phyloP scores from a whole-genome alignment of 345 rosid species.

The Salix arbutifolia region DNA sequence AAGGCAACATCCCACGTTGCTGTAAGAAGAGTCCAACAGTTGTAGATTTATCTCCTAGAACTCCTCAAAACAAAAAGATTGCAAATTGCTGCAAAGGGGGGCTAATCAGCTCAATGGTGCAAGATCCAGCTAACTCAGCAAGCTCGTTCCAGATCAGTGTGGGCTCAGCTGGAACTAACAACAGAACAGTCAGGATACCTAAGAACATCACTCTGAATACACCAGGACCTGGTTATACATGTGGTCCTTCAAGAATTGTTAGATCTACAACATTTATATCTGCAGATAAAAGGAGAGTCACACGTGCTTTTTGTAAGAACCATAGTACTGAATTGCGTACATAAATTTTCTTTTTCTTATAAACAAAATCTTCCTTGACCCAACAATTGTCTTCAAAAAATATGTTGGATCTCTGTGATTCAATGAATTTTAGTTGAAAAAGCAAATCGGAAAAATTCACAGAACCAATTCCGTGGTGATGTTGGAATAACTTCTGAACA shows the following conservation, averaged over 20 bases:
- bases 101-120: slow-evolving; percentile 64
- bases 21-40: slow-evolving; percentile 69
- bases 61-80: slow-evolving; percentile 61
- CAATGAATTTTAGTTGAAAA: not conserved
- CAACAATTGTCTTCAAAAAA: too few species aligned
- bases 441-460: not conserved
- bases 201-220: slow-evolving; percentile 64
- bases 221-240: slow-evolving; percentile 90
- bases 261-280: slow-evolving; percentile 44
- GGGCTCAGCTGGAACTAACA: slow-evolving; percentile 74
- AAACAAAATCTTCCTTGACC: too few species aligned
- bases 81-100: slow-evolving; percentile 93
- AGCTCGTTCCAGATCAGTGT: slow-evolving; percentile 75
- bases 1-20: slow-evolving; percentile 75
- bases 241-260: slow-evolving; percentile 61
- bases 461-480: not conserved
- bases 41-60: slow-evolving; percentile 82
- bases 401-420: too few species aligned
- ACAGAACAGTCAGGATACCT: slow-evolving; percentile 67
- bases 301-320: slow-evolving; percentile 83
- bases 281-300: slow-evolving; percentile 63
- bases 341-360: not conserved
- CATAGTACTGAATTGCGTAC: not conserved
- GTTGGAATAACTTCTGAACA: not conserved
- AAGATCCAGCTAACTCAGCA: slow-evolving; percentile 64